Base-by-base conservation (phyloP, 2,329 filamentous ascomycete genomes). In the Botrytis byssoidea region DNA sequence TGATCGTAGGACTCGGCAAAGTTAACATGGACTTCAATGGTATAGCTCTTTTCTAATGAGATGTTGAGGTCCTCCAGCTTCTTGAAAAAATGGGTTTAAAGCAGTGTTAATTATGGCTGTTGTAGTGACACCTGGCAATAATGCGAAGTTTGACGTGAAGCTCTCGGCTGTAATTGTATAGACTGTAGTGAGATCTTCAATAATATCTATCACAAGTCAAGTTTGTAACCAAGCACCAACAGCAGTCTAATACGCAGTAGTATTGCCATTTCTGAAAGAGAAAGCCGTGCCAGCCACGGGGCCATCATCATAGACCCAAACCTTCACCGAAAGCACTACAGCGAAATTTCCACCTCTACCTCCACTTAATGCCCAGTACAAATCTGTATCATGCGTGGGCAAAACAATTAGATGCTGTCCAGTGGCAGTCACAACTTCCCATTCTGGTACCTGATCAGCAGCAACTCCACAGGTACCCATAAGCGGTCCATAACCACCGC, bases 291-390 rank as follows among this genome's bases (percentile, higher is more conserved):
- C 66, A 40, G 66, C 66, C 16, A 57, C 48, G 1, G 66, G 66
- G 1, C 66, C 48, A 57, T 69, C 48, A 9, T 20, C 10, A n/a
- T 74, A 51, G 20, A 70, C 29, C 44, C 74, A 70, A n/a, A 74
- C 25, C 20, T 51, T 69, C 29, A 65, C 66, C 22, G 74, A 74
- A 12, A 70, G 73, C 35, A 85, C 83, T 18, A 86, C 82, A 1
- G 84, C 85, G 71, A 82, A 86, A 10, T 83, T 85, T 60, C 82
- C 83, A 32, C 81, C 81, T n/a, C 84, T 85, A 16, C 83, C 85
- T 37, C 86, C 86, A 16, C 84, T 80, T 57, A 88, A 81, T 3
- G 85, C 86, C 84, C 84, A 86, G 80, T 83, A 87, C 2, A 88
- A 79, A 61, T 87, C 85, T 1, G 82, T 51, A 73, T 88, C 83